A percentile compares a stretch with the other conserved stretches of the same genome.
These are phyloP conservation scores for Cladorrhinum sp. DNA, from an alignment of 2,329 filamentous ascomycete genomes.

Conservation along the genomic window DNA sequence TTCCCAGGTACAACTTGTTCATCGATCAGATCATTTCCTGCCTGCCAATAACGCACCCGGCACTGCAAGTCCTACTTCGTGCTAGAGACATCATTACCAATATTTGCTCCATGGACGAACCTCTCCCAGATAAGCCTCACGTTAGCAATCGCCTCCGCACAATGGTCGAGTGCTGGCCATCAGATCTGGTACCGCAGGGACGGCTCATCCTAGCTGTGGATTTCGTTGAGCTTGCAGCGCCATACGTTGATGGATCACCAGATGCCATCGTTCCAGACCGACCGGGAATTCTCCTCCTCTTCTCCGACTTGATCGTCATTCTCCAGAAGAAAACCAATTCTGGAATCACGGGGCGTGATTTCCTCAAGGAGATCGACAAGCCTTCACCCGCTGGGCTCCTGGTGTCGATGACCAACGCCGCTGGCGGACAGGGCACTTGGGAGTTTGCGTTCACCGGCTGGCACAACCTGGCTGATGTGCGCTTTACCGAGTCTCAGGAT, in stretches of 20 bases:
- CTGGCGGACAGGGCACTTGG: constrained; percentile 57
- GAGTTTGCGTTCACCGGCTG: constrained; percentile 76
- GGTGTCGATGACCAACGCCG: constrained; percentile 61
- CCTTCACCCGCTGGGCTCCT: constrained; percentile 63
- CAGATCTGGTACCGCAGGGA: constrained; percentile 67
- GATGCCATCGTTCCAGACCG: constrained; percentile 45
- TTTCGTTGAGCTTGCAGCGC: constrained; percentile 70
- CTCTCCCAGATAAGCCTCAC: constrained; percentile 65
- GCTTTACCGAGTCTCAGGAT: constrained; percentile 68
- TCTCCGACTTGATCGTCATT: constrained; percentile 76
- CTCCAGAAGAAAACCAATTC: constrained; percentile 66
- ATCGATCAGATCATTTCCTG: constrained; percentile 93
- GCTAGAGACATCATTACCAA: constrained; percentile 92
- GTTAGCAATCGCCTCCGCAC: constrained; percentile 70
- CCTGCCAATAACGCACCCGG: constrained; percentile 81
- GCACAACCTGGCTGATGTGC: constrained; percentile 65
- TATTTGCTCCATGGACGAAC: constrained; percentile 89
- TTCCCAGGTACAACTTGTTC: constrained; percentile 91
- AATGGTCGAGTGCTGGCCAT: constrained; percentile 75
- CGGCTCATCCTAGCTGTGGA: constrained; percentile 80
- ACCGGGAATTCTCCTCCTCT: constrained; percentile 74
- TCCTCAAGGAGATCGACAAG: constrained; percentile 83
- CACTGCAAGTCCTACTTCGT: constrained; percentile 76
- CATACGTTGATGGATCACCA: constrained; percentile 51
- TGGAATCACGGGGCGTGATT: constrained; percentile 67